phyloP scores from a whole-genome alignment of 2,329 filamentous ascomycete species.

The Cladophialophora psammophila region DNA sequence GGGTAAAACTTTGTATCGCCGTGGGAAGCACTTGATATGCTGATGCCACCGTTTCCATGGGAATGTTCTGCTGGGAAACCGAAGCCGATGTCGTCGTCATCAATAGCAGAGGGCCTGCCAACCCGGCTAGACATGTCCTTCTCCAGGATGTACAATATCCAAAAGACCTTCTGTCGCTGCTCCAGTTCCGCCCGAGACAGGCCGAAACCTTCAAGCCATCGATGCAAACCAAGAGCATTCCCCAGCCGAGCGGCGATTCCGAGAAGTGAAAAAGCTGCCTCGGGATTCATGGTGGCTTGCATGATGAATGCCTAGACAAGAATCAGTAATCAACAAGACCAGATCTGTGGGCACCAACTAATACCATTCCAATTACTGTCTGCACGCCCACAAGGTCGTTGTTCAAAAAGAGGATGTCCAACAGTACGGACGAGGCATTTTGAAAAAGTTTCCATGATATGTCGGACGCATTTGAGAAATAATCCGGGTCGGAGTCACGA shows the following conservation, averaged over 20 bases:
- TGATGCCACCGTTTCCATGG: constrained; percentile 8
- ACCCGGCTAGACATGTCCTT: constrained; percentile 24
- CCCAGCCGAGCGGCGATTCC: constrained; percentile 22
- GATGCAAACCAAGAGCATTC: constrained; percentile 23
- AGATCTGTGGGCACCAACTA: background rate
- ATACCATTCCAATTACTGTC: constrained; percentile 28
- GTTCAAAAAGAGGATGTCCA: constrained; percentile 16
- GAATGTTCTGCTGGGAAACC: background rate
- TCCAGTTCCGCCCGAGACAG: constrained; percentile 20
- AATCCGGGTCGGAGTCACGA: constrained; percentile 8
- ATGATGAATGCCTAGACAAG: constrained; percentile 19
- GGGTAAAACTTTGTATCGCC: constrained; percentile 24
- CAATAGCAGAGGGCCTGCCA: constrained; percentile 27
- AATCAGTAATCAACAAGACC: background rate
- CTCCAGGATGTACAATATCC: constrained; percentile 28
- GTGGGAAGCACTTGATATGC: constrained; percentile 7
- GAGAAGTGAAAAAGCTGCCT: constrained; percentile 18
- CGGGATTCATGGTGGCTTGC: constrained; percentile 21
- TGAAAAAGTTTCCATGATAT: constrained; percentile 26
- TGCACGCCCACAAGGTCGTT: constrained; percentile 23
- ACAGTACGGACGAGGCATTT: constrained; percentile 21
- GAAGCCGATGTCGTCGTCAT: constrained; percentile 25
- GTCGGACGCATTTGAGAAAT: constrained; percentile 2
- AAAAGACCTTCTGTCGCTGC: constrained; percentile 31
- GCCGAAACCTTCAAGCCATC: constrained; percentile 27